Percentiles rank a stretch among this genome's conserved stretches.
Conservation (phyloP, 495 filamentous ascomycete genomes). For the Hypoxylon perforatum region DNA sequence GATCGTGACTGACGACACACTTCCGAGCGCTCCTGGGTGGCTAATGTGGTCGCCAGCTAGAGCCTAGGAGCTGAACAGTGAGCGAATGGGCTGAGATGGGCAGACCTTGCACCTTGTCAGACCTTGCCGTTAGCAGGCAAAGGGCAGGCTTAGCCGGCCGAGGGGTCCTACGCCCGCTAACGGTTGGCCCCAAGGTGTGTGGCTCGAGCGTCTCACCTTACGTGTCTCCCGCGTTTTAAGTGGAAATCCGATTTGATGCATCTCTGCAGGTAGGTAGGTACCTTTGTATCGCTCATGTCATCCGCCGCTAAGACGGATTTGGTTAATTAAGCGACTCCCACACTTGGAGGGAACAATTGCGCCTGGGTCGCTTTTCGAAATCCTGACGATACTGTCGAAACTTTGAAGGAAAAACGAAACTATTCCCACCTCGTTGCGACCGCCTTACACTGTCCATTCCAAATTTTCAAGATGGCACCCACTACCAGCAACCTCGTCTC, state of each 20-base stretch:
- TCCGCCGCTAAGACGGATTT: conserved; percentile 43
- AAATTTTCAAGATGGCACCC: conserved; percentile 58
- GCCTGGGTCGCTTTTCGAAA: conserved; percentile 38
- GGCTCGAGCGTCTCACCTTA: conserved; percentile 32
- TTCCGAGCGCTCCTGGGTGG: neutral
- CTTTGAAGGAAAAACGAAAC: conserved; percentile 46
- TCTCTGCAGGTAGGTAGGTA: too few species aligned
- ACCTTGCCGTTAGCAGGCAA: neutral
- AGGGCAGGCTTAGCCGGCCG: neutral
- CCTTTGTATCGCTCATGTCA: too few species aligned
- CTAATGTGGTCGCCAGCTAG: neutral
- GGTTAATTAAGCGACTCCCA: conserved; percentile 58
- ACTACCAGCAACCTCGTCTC: conserved; percentile 69
- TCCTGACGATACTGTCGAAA: conserved; percentile 45
- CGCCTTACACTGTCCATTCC: conserved; percentile 9
- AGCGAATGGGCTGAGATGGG: neutral
- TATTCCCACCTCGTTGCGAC: conserved; percentile 43
- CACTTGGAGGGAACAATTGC: conserved; percentile 47
- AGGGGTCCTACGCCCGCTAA: neutral
- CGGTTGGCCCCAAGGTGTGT: too few species aligned
- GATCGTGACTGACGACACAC: conserved; percentile 27
- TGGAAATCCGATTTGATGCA: neutral
- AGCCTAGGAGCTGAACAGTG: neutral
- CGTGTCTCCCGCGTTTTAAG: conserved; percentile 21
- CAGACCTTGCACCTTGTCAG: neutral